phyloP scores from a whole-genome alignment of 2,329 filamentous ascomycete species.

The Trichoderma harzianum region DNA sequence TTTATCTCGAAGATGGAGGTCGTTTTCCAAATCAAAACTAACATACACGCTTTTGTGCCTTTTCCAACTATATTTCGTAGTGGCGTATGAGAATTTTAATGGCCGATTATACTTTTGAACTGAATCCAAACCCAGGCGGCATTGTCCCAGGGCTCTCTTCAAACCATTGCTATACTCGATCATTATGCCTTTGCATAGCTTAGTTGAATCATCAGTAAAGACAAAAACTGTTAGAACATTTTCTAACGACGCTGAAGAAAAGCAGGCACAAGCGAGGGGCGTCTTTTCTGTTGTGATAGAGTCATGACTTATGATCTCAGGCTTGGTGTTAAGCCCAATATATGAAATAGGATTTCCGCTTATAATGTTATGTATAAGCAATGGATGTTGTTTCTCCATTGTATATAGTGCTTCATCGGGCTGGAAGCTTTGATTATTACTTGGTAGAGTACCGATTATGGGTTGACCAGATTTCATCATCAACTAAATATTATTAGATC shows the following conservation, averaged over 20 bases:
- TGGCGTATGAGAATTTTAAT: background rate
- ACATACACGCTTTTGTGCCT: too few relatives aligned
- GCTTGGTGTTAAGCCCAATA: background rate
- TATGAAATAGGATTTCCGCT: background rate
- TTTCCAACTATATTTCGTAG: too few relatives aligned
- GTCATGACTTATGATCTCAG: background rate
- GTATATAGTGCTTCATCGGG: background rate
- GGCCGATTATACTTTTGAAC: background rate
- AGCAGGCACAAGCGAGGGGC: background rate
- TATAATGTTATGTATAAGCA: background rate
- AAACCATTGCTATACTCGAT: background rate
- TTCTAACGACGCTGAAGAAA: background rate
- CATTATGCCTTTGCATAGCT: background rate
- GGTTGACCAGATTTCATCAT: background rate
- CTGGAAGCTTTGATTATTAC: accelerated
- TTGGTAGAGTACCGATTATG: background rate
- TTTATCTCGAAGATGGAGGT: background rate
- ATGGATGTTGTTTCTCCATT: background rate
- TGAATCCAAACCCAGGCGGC: background rate
- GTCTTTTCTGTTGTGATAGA: accelerated
- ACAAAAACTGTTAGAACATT: background rate
- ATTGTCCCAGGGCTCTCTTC: background rate
- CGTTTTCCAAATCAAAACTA: too few relatives aligned
- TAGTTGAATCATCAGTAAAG: background rate
- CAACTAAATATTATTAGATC: background rate